These are phyloP conservation scores for Ophiostoma triangulosporum DNA, from an alignment of 2,329 filamentous ascomycete genomes.

Conservation along the genomic window DNA sequence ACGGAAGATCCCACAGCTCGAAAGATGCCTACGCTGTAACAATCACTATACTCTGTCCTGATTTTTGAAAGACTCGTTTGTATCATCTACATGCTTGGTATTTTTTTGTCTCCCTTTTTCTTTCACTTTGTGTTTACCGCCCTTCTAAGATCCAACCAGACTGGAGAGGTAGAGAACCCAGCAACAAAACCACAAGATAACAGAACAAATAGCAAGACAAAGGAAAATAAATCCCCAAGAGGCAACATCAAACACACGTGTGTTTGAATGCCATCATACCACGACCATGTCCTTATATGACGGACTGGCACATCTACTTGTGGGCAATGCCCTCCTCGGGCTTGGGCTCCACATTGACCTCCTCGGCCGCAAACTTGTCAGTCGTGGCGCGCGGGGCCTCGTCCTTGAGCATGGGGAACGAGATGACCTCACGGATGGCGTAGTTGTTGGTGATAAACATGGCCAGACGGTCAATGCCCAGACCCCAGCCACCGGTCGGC, in stretches of 20 bases:
- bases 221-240: neutral
- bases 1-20: neutral
- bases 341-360: constrained; percentile 20
- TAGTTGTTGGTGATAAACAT: constrained; percentile 73
- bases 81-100: neutral
- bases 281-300: neutral
- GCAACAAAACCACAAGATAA: neutral
- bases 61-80: neutral
- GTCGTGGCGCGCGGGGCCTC: constrained; percentile 36
- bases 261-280: neutral
- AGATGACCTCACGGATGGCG: constrained; percentile 87
- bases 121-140: neutral
- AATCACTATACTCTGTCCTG: neutral
- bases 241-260: neutral
- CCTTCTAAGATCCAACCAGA: neutral
- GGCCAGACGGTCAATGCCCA: constrained; percentile 69
- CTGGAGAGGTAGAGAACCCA: neutral
- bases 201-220: neutral
- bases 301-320: constrained; percentile 7
- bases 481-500: constrained; percentile 90
- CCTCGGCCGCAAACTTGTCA: constrained; percentile 31
- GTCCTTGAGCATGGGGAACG: constrained; percentile 98
- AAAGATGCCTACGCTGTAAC: too few species aligned
- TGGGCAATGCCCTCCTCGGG: constrained; percentile 23
- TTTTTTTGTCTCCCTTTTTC: neutral